These are phyloP conservation scores for Ophiostoma sp. DNA, from an alignment of 2,329 filamentous ascomycete species.

Conservation along the genomic window DNA sequence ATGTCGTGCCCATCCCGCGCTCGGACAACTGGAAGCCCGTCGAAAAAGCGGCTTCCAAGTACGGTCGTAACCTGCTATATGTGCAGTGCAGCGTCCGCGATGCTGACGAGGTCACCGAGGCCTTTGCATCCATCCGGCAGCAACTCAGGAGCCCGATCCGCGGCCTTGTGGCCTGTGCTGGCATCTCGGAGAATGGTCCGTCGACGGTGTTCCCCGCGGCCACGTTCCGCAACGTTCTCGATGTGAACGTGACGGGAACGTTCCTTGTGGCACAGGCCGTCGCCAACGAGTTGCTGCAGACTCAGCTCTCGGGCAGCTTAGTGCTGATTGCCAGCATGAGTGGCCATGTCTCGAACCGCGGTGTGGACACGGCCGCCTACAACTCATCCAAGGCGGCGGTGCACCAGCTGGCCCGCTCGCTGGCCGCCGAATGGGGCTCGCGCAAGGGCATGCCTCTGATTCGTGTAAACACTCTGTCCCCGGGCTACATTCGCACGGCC, in stretches of 20 bases:
- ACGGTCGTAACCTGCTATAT: constrained; percentile 30
- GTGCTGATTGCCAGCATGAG: constrained; percentile 46
- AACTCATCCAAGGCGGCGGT: constrained; percentile 67
- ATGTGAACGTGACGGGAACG: constrained; percentile 70
- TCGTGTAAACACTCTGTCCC: constrained; percentile 55
- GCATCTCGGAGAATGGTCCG: constrained; percentile 35
- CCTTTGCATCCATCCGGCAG: constrained; percentile 31
- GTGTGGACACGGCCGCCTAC: constrained; percentile 64
- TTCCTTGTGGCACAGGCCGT: constrained; percentile 71
- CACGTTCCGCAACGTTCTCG: constrained; percentile 64
- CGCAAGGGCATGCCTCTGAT: constrained; percentile 44
- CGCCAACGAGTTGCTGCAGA: constrained; percentile 50
- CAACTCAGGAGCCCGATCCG: constrained; percentile 34
- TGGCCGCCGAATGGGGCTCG: constrained; percentile 56
- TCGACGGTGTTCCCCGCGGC: constrained; percentile 32
- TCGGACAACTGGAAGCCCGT: constrained; percentile 21
- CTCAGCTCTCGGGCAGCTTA: constrained; percentile 25
- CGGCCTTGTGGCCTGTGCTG: constrained; percentile 39
- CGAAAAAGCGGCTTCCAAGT: constrained; percentile 30
- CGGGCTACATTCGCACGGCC: constrained; percentile 48
- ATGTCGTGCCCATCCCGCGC: constrained; percentile 28
- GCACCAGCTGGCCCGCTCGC: constrained; percentile 67
- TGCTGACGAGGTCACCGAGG: constrained; percentile 26
- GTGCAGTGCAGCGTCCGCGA: constrained; percentile 33
- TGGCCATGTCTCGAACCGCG: constrained; percentile 47